Evolutionary conservation across 2,329 filamentous ascomycete genomes (phyloP), one percentile per base, ranked within the genome.

Genomic region (Exophiala calicioides): DNA sequence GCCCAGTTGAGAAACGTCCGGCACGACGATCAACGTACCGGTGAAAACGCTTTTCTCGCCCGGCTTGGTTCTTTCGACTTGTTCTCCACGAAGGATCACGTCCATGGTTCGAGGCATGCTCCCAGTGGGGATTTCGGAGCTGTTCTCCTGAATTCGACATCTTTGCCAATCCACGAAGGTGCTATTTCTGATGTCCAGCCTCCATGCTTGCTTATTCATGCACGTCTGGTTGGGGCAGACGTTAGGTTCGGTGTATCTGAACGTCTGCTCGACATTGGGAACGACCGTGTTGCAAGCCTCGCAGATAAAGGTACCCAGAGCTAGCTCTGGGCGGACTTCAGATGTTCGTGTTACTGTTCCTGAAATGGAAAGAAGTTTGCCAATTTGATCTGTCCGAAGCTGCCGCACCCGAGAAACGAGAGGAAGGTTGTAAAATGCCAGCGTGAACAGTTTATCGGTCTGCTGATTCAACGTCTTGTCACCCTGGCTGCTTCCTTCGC

Each of bases 81-180:
- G 96, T 67, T 98, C 93, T 62, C 93, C 93, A 51, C 93, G 85
- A 24, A 98, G 71, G 58, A 98, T 96, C 31, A 98, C 86, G 62
- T 98, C 93, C 81, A 98, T 93, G 2, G 93, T 98, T 50, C 93
- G 81, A 18, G 93, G 93, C 93, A 98, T 98, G 71, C 90, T 96
- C 44, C 93, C 93, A 0, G 93, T 98, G 0, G 93, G 93, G 27
- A 98, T 98, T 66, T 98, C 93, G 3, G 91, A 91, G 58, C 90
- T 95, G 72, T 97, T 98, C 69, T 98, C 93, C 69, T 98, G 93
- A 52, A 97, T 89, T 54, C 94, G 87, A 18, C 97, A 90, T 67
- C 97, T 97, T 66, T 98, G 93, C 93, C 93, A 98, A 71, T 98
- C 93, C 52, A 98, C 87, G 65, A 98, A 98, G 0, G 90, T 97